Base-by-base conservation (phyloP, 2,329 filamentous ascomycete genomes). In the Xylaria sp. region DNA sequence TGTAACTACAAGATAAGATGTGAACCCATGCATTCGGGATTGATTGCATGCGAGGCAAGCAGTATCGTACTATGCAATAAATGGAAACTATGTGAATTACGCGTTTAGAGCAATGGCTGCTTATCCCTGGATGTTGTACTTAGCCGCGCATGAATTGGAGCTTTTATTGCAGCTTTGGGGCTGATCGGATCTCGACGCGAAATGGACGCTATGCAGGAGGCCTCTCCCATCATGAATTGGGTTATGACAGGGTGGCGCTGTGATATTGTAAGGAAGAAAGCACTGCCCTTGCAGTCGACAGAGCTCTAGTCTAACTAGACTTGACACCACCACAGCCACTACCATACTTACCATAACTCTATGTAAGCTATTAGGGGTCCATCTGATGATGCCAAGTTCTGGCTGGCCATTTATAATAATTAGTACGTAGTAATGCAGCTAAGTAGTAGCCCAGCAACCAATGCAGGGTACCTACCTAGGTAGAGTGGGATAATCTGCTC, bases 191-290 rank as follows among this genome's bases (percentile, higher is more conserved):
- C 25, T 41, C 33, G 46, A 3, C 46, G 28, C 23, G 25, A 41
- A 46, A 12, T 20, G 46, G 31, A 54, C 41, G 43, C 4, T 7
- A 5, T 52, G 41, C 51, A 7, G 66, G 66, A 68, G 66, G 66
- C 66, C 66, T 68, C 66, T 61, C 23, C 18, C 20, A 9, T 28
- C 36, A 7, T 15, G 23, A 20, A 59, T 62, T 58, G 55, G 31
- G 33, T 46, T 20, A 46, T 54, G 56, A 62, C 46, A 62, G 66
- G 66, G 66, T 69, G 67, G 62, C 63, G 58, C 48, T 66, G 58
- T 39, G 12, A 48, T 36, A 54, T 39, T 51, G 7, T 52, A 48
- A 25, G 23, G 36, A 41, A 51, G 36, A n/a, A n/a, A 52, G 63
- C 67, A 66, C 62, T 58, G 67, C 62, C 58, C 28, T 58, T 43